Base-by-base conservation (phyloP, 345 rosid genomes). In the Eucalyptus microcorys region DNA sequence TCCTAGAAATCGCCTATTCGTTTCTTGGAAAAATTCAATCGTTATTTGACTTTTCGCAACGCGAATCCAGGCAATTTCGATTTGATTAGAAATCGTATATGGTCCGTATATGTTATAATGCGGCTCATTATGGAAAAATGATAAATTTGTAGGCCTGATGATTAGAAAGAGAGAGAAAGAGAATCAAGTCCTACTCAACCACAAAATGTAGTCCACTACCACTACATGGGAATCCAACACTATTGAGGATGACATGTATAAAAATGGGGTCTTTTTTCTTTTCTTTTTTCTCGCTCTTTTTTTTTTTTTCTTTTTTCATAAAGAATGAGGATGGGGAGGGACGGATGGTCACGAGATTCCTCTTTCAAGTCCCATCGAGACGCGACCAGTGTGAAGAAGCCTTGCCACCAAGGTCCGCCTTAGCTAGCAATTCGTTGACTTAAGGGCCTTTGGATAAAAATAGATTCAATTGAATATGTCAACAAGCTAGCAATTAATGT, bases 201-300 rank as follows among this genome's bases (percentile, higher is more conserved):
- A 52, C 55, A 88, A 86, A 88, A 85, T 88, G 89, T 88, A 84
- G 87, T 85, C 87, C 89, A 84, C 87, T 88, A 85, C 24, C 55
- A 59, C 40, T 86, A 85, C 87, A 59, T 84, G 80, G 43, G 61
- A 84, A 88, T 59, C 89, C 87, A 32, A 59, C 57, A 26, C 37
- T 84, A 84, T 59, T 45, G 48, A 11, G 15, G 8, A 76, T 76
- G 47, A 2, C 14, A 13, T 12, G 12, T 34, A 45, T 42, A 71
- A 6, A 55, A 76, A 76, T 5, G 7, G 8, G 27, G 0, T 21
- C 4, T 5, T 19, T 37, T 37, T n/a, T n/a, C n/a, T 19, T 64
- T 68, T 17, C 1, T 34, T 68, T 71, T 17, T 19, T 19, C 3
- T 3, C 0, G 2, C 27, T 21, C 8, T 71, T 12, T 76, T n/a